phyloP scores from a whole-genome alignment of 768 basidiomycete species.

The Xerocomellus intermedius region DNA sequence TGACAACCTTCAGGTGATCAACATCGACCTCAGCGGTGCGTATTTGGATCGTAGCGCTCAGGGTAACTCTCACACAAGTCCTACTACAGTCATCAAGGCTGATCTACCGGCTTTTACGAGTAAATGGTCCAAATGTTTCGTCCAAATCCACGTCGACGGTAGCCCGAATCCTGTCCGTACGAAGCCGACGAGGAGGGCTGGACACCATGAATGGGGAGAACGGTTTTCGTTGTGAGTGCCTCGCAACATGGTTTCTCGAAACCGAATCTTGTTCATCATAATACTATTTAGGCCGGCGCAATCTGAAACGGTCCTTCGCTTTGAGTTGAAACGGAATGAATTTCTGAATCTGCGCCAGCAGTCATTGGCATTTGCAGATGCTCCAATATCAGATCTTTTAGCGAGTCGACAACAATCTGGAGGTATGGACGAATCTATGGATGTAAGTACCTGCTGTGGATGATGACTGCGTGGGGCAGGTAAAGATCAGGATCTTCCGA shows the following conservation, averaged over 20 bases:
- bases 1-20: conserved; percentile 24
- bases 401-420: background rate
- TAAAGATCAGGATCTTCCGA: conserved; percentile 8
- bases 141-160: conserved; percentile 20
- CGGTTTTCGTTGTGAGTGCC: conserved; percentile 21
- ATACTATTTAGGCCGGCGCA: conserved; percentile 10
- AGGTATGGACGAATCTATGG: conserved; percentile 1
- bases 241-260: background rate
- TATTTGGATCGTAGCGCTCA: background rate
- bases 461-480: conserved; percentile 1
- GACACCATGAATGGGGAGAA: conserved; percentile 22
- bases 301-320: conserved; percentile 19
- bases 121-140: conserved; percentile 26
- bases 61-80: background rate
- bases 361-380: conserved; percentile 16
- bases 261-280: background rate
- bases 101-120: conserved; percentile 20
- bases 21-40: conserved; percentile 20
- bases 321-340: conserved; percentile 25
- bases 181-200: conserved; percentile 15
- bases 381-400: conserved; percentile 19
- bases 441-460: background rate
- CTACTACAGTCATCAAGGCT: conserved; percentile 21
- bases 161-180: conserved; percentile 13
- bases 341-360: conserved; percentile 7